phyloP scores from a whole-genome alignment of 2,329 filamentous ascomycete species.

The Capronia coronata region DNA sequence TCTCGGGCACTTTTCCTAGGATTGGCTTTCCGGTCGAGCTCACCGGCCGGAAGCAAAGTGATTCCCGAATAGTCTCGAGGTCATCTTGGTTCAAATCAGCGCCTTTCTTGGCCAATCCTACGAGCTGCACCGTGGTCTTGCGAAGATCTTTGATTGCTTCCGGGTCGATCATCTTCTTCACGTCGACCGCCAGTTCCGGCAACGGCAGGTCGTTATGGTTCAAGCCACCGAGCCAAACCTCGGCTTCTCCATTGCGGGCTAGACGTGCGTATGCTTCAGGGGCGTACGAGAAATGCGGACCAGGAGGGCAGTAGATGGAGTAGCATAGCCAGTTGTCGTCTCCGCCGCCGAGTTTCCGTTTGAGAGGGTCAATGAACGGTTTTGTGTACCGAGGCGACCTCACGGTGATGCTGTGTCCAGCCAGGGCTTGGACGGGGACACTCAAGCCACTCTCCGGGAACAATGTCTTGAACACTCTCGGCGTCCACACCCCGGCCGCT shows the following conservation, averaged over 20 bases:
- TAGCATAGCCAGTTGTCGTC: slow-evolving; percentile 51
- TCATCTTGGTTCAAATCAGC: slow-evolving; percentile 41
- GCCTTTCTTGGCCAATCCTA: slow-evolving; percentile 30
- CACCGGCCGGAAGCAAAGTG: slow-evolving; percentile 67
- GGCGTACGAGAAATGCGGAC: slow-evolving; percentile 48
- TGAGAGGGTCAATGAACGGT: slow-evolving; percentile 20
- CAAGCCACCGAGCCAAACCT: slow-evolving; percentile 67
- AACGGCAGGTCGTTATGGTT: slow-evolving; percentile 58
- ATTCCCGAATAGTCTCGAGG: slow-evolving; percentile 57
- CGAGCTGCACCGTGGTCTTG: slow-evolving; percentile 32
- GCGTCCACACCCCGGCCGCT: slow-evolving; percentile 65
- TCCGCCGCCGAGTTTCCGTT: slow-evolving; percentile 24
- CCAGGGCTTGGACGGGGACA: slow-evolving; percentile 56
- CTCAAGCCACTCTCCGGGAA: slow-evolving; percentile 52
- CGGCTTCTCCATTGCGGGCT: slow-evolving; percentile 42
- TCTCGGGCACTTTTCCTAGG: slow-evolving; percentile 44
- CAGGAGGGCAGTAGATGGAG: slow-evolving; percentile 60
- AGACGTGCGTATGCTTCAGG: slow-evolving; percentile 65
- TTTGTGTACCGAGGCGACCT: slow-evolving; percentile 47
- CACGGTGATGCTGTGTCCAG: slow-evolving; percentile 66
- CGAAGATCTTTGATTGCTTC: slow-evolving; percentile 36
- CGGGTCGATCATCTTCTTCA: slow-evolving; percentile 38
- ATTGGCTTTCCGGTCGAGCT: slow-evolving; percentile 60
- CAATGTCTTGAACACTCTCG: slow-evolving; percentile 55
- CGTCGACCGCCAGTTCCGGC: slow-evolving; percentile 46